A percentile compares a stretch with the other conserved stretches of the same genome.
These are phyloP conservation scores for Xylaria bambusicola DNA, from an alignment of 495 filamentous ascomycete genomes.

Conservation along the genomic window DNA sequence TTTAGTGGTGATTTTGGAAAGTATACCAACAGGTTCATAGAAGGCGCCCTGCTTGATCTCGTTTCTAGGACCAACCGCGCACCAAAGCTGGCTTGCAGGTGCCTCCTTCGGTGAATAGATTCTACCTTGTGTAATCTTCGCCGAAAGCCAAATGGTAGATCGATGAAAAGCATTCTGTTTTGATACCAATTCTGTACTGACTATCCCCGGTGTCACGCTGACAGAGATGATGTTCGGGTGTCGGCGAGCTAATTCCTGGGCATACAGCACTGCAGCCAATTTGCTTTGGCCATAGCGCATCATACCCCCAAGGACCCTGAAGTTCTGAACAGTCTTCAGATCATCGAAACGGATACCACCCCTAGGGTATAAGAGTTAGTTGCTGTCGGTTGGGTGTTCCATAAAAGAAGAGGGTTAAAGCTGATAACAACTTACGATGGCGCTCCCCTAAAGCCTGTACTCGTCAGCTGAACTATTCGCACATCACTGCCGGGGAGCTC, in stretches of 20 bases:
- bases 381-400: no score
- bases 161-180: constrained; percentile 13
- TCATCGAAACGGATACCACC: constrained; percentile 40
- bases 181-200: constrained; percentile 56
- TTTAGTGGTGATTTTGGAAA: constrained; percentile 33
- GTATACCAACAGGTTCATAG: constrained; percentile 35
- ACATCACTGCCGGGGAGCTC: constrained; percentile 42
- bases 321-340: constrained; percentile 37
- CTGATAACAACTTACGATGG: constrained; percentile 37
- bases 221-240: constrained; percentile 59
- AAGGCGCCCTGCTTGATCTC: constrained; percentile 44
- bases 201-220: constrained; percentile 67
- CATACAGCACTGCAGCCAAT: constrained; percentile 66
- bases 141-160: constrained; percentile 3
- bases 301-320: constrained; percentile 30
- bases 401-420: no score
- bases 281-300: constrained; percentile 67
- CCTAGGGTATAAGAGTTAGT: no score
- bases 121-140: constrained; percentile 21
- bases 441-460: constrained; percentile 31
- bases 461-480: constrained; percentile 43
- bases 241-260: constrained; percentile 57
- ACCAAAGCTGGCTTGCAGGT: constrained; percentile 64
- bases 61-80: constrained; percentile 41
- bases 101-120: constrained; percentile 46